phyloP scores from a whole-genome alignment of 169 alveolate species.

The Plasmodium gonderi region DNA sequence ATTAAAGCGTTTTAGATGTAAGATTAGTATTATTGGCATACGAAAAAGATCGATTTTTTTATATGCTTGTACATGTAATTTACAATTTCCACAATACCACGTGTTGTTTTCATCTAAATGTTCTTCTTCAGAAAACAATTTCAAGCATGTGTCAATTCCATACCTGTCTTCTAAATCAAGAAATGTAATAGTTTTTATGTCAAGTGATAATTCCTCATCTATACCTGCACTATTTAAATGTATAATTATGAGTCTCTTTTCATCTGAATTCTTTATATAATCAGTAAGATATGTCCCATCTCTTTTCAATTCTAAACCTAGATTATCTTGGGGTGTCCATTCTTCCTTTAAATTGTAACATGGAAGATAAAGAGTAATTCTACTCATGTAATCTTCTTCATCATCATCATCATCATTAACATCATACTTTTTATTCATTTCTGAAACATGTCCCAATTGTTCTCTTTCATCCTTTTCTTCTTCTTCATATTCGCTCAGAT shows the following conservation, averaged over 20 bases:
- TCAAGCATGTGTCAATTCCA: conserved; percentile 81
- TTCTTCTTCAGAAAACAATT: conserved; percentile 86
- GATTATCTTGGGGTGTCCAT: conserved; percentile 34
- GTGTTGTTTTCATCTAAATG: conserved; percentile 89
- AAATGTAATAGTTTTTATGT: conserved; percentile 48
- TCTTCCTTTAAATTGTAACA: conserved; percentile 36
- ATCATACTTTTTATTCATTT: background rate
- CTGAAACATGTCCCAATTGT: too few species aligned
- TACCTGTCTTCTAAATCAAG: conserved; percentile 49
- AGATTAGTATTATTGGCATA: conserved; percentile 88
- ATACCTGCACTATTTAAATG: conserved; percentile 16
- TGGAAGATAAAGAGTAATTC: conserved; percentile 8
- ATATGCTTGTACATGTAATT: conserved; percentile 88
- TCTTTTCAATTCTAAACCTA: conserved; percentile 29
- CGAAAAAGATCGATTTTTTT: conserved; percentile 91
- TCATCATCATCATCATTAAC: background rate
- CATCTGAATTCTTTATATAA: conserved; percentile 44
- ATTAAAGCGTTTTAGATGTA: conserved; percentile 93
- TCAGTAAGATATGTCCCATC: conserved; percentile 48
- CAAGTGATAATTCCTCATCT: conserved; percentile 41
- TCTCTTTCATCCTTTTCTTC: background rate
- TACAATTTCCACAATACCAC: conserved; percentile 93
- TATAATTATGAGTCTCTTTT: conserved; percentile 55
- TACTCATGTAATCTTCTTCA: background rate
- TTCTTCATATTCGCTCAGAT: background rate